These are phyloP conservation scores for Lasiodiplodia hormozganensis DNA, from an alignment of 2,329 filamentous ascomycete genomes.

Conservation along the genomic window DNA sequence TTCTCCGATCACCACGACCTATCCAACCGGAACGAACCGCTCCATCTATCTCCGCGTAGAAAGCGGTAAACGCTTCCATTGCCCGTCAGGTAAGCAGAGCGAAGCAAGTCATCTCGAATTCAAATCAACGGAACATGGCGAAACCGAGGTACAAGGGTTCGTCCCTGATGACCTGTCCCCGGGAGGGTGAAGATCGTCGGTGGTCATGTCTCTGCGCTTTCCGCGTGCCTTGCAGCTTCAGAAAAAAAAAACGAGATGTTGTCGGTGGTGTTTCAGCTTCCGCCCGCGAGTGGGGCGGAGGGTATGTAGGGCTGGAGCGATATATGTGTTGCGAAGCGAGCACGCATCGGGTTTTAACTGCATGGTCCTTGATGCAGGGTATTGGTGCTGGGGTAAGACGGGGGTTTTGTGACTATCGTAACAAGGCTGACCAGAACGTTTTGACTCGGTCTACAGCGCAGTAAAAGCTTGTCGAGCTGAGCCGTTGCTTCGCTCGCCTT, in stretches of 20 bases:
- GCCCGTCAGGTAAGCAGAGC: not conserved
- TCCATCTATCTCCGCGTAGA: not conserved
- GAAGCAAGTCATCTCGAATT: not conserved
- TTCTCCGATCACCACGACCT: not conserved
- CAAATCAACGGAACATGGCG: not conserved
- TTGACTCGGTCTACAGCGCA: too few relatives aligned
- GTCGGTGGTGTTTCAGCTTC: not conserved
- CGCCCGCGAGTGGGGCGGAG: not conserved
- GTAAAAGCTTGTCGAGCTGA: too few relatives aligned
- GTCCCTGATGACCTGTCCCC: not conserved
- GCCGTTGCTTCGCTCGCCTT: not conserved
- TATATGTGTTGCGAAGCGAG: not conserved
- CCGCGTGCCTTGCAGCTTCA: too few relatives aligned
- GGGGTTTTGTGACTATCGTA: not conserved
- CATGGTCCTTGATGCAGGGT: not conserved
- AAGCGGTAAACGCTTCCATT: not conserved
- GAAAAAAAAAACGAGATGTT: too few relatives aligned
- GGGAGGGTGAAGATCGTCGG: not conserved
- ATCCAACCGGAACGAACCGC: not conserved
- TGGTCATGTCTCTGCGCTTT: too few relatives aligned
- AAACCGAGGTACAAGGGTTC: not conserved
- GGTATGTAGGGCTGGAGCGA: not conserved
- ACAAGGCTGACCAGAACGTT: too few relatives aligned
- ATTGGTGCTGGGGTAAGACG: not conserved
- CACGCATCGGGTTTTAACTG: not conserved